A percentile compares a stretch with the other conserved stretches of the same genome.
Conservation (phyloP, 1,139 yeast genomes). For the Protomyces lactucae-debilis region DNA sequence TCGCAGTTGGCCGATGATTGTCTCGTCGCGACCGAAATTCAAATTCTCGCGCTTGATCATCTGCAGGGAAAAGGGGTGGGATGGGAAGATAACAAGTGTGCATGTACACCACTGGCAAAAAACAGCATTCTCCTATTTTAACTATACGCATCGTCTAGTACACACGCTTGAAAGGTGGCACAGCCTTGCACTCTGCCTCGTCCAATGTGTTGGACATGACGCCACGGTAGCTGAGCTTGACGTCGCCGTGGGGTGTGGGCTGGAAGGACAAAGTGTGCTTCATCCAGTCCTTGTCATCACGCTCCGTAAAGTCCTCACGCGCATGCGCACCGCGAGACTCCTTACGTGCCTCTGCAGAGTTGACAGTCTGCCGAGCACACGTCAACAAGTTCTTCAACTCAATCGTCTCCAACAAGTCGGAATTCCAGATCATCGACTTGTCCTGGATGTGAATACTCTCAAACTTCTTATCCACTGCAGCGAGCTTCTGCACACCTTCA, state of each 20-base stretch:
- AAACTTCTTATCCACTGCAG: constrained; percentile 68
- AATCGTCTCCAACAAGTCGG: constrained; percentile 91
- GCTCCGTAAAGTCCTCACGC: constrained; percentile 92
- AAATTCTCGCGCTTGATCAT: no score
- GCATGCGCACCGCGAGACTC: constrained; percentile 99
- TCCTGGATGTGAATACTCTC: constrained; percentile 78
- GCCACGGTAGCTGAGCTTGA: constrained; percentile 75
- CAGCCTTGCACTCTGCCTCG: constrained; percentile 82
- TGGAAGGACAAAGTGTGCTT: constrained; percentile 97
- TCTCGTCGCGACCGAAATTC: no score
- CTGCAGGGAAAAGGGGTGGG: no score
- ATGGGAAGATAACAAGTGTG: no score
- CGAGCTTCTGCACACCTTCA: constrained; percentile 80
- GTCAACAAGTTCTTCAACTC: constrained; percentile 95
- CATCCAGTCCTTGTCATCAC: constrained; percentile 97
- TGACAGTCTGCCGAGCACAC: constrained; percentile 95
- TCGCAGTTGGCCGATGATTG: no score
- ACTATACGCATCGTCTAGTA: constrained; percentile 13
- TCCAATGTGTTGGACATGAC: constrained; percentile 83
- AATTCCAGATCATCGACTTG: constrained; percentile 98
- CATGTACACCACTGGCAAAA: no score
- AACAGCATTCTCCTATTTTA: neutral
- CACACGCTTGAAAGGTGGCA: constrained; percentile 31
- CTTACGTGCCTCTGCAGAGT: constrained; percentile 87
- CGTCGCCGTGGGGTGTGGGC: constrained; percentile 61